phyloP scores from a whole-genome alignment of 371 early-diverging fungal genomes.

The Blakeslea trispora region DNA sequence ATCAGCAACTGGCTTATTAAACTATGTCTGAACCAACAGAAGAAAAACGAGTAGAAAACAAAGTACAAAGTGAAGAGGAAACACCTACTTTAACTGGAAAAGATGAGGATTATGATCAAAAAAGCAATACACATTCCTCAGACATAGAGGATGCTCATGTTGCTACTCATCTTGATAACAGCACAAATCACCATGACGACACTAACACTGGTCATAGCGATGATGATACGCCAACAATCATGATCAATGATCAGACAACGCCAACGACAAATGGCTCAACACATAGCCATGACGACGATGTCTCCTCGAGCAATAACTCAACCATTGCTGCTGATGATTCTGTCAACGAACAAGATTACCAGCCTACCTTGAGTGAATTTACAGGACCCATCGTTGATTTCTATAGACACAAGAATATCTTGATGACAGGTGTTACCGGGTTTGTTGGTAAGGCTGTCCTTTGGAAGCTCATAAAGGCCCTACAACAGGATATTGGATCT shows the following conservation, averaged over 20 bases:
- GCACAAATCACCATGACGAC: background rate
- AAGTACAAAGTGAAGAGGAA: background rate
- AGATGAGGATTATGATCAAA: background rate
- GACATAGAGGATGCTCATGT: too few species aligned
- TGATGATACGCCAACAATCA: background rate
- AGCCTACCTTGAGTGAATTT: conserved; percentile 15
- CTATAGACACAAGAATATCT: conserved; percentile 41
- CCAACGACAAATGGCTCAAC: background rate
- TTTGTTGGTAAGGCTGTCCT: conserved; percentile 65
- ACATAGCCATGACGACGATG: background rate
- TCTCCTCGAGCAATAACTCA: background rate
- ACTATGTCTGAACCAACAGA: background rate
- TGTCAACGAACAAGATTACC: conserved; percentile 15
- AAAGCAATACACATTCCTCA: background rate
- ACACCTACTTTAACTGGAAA: background rate
- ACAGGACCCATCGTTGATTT: conserved; percentile 33
- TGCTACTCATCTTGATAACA: too few species aligned
- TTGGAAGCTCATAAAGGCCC: conserved; percentile 50
- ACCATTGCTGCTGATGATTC: conserved; percentile 20
- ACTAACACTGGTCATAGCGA: background rate
- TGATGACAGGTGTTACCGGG: conserved; percentile 65
- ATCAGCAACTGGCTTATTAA: background rate
- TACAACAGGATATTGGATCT: conserved; percentile 34
- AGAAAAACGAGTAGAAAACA: background rate
- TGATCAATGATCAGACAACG: background rate